Percentiles rank a stretch among this genome's conserved stretches.
Conservation (phyloP, 1,284 basidiomycete species). For the Sparassis latifolia region DNA sequence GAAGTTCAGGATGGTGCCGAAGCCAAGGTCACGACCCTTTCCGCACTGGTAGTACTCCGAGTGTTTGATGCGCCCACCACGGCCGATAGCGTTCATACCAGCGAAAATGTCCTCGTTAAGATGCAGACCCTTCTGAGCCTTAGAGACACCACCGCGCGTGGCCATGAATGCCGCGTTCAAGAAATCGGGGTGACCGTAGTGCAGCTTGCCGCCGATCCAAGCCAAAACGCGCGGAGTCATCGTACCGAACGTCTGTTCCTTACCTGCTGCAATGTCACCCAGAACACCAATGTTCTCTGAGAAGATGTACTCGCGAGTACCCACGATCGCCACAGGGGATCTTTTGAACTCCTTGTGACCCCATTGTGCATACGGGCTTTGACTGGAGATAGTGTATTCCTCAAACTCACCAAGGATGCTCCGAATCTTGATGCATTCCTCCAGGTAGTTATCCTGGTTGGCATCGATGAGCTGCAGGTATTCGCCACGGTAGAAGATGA, state of each 20-base stretch:
- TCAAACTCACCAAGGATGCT: constrained; percentile 98
- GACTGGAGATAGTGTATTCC: constrained; percentile 85
- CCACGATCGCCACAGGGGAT: constrained; percentile 94
- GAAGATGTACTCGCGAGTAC: constrained; percentile 99
- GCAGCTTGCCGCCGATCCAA: constrained; percentile 97
- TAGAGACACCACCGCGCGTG: constrained; percentile 97
- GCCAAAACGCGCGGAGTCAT: constrained; percentile 94
- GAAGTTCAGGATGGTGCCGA: constrained; percentile 99
- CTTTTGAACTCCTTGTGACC: constrained; percentile 89
- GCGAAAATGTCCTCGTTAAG: constrained; percentile 99
- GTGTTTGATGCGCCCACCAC: constrained; percentile 99
- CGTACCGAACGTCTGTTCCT: constrained; percentile 99
- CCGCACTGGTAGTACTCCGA: constrained; percentile 99
- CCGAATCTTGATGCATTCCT: constrained; percentile 98
- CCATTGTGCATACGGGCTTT: constrained; percentile 94
- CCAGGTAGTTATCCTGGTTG: constrained; percentile 99
- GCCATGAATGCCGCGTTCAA: constrained; percentile 98
- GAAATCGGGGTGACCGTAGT: constrained; percentile 99
- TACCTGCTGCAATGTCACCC: constrained; percentile 98
- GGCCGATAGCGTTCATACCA: constrained; percentile 98
- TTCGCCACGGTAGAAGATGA: constrained; percentile 98
- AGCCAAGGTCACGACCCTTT: constrained; percentile 98
- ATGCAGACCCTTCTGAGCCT: constrained; percentile 98
- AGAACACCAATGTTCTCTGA: constrained; percentile 99
- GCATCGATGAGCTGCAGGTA: constrained; percentile 99